These are phyloP conservation scores for Termitomyces sp. DNA, from an alignment of 768 basidiomycete genomes.

Conservation along the genomic window DNA sequence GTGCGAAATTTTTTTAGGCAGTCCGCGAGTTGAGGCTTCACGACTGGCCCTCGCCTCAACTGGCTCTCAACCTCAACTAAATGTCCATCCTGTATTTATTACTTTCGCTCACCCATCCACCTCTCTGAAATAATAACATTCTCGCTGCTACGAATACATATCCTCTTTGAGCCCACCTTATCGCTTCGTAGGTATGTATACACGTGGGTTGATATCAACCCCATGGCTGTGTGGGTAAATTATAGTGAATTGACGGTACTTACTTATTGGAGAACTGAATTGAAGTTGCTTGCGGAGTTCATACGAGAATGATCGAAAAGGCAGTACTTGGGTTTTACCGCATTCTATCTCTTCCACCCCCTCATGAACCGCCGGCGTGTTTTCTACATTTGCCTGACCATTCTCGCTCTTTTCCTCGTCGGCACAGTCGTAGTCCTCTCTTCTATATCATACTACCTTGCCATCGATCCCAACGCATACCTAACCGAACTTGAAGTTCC, in stretches of 20 bases:
- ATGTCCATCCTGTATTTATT: too few species aligned
- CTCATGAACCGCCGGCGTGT: constrained; percentile 43
- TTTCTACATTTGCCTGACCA: constrained; percentile 37
- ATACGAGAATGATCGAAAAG: constrained; percentile 1
- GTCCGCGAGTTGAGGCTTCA: too few species aligned
- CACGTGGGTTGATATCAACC: not conserved
- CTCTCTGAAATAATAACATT: too few species aligned
- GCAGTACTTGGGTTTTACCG: constrained; percentile 3
- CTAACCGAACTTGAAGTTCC: constrained; percentile 76
- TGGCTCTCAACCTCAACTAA: too few species aligned
- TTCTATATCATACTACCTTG: constrained; percentile 85
- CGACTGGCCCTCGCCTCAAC: too few species aligned
- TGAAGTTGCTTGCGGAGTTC: constrained; percentile 1
- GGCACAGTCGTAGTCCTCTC: constrained; percentile 91
- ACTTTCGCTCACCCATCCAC: too few species aligned
- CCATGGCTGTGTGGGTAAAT: not conserved
- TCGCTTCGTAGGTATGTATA: too few species aligned
- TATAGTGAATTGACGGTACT: not conserved
- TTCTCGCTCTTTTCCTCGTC: constrained; percentile 71
- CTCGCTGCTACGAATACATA: too few species aligned
- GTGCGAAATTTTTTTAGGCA: too few species aligned
- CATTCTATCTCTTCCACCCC: constrained; percentile 3
- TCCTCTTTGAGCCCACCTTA: too few species aligned
- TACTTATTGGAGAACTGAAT: not conserved
- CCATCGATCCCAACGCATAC: constrained; percentile 75